A percentile compares a stretch with the other conserved stretches of the same genome.
Conservation (phyloP, 805 yeast species). For the Pichia heedii region DNA sequence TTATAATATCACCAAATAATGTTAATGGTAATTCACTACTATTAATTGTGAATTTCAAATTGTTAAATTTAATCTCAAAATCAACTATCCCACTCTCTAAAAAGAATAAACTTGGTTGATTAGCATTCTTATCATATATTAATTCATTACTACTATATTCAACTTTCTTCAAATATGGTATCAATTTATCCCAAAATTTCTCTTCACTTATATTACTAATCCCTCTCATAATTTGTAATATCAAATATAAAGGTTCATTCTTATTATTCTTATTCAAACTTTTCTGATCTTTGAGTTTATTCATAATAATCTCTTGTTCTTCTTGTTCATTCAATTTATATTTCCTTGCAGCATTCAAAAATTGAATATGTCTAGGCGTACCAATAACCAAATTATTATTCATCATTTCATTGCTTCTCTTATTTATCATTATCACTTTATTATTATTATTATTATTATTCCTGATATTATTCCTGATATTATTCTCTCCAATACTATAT, state of each 20-base stretch:
- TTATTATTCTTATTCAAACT: background rate
- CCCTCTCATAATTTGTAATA: slow-evolving; percentile 58
- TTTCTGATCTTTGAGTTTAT: slow-evolving; percentile 9
- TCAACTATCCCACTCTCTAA: slow-evolving; percentile 43
- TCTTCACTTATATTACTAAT: slow-evolving; percentile 37
- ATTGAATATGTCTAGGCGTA: slow-evolving; percentile 47
- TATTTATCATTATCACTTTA: background rate
- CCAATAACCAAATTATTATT: slow-evolving; percentile 17
- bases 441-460: slow-evolving; percentile 2
- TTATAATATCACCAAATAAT: slow-evolving; percentile 56
- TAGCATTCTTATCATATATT: slow-evolving; percentile 37
- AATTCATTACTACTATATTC: slow-evolving; percentile 25
- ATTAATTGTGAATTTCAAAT: slow-evolving; percentile 21
- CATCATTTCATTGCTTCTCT: background rate
- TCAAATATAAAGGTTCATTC: slow-evolving; percentile 46
- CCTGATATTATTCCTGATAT: slow-evolving; percentile 5
- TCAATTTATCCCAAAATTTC: slow-evolving; percentile 56
- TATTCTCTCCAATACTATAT: too few species aligned
- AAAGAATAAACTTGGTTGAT: slow-evolving; percentile 48
- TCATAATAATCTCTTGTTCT: slow-evolving; percentile 23
- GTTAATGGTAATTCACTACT: slow-evolving; percentile 57
- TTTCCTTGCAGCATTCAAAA: slow-evolving; percentile 43
- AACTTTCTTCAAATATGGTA: slow-evolving; percentile 42
- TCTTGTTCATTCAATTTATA: slow-evolving; percentile 25
- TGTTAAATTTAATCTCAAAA: slow-evolving; percentile 36